phyloP scores from a whole-genome alignment of 768 basidiomycete genomes.

The Mycena rosella region DNA sequence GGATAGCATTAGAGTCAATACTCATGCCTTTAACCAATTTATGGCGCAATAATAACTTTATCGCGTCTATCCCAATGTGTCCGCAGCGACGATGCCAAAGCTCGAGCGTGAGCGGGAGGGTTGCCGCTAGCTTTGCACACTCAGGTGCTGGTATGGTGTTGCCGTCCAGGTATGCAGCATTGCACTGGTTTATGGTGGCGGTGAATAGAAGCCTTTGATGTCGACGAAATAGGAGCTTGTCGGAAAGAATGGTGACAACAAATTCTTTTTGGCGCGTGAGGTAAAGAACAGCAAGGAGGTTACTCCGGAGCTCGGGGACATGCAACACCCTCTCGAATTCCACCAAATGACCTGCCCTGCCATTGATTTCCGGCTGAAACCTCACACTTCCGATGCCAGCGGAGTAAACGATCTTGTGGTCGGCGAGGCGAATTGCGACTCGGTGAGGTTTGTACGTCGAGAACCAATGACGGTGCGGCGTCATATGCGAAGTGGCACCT shows the following conservation, averaged over 20 bases:
- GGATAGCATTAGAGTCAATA: constrained; percentile 25
- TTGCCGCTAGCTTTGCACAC: constrained; percentile 1
- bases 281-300: constrained; percentile 29
- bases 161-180: constrained; percentile 38
- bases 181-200: constrained; percentile 29
- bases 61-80: constrained; percentile 32
- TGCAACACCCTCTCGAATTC: constrained; percentile 41
- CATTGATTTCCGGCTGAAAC: constrained; percentile 35
- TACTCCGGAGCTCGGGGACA: constrained; percentile 38
- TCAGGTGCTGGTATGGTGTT: constrained; percentile 26
- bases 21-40: constrained; percentile 30
- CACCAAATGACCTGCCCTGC: constrained; percentile 25
- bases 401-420: constrained; percentile 43
- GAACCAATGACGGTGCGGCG: constrained; percentile 47
- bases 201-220: constrained; percentile 11
- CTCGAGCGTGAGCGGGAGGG: constrained; percentile 21
- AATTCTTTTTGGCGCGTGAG: constrained; percentile 30
- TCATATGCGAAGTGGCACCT: constrained; percentile 51
- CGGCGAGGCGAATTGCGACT: constrained; percentile 42
- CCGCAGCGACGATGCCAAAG: constrained; percentile 44
- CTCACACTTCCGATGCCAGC: constrained; percentile 43
- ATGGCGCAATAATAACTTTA: neutral
- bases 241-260: constrained; percentile 16
- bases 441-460: constrained; percentile 34
- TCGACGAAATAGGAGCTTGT: constrained; percentile 19